Evolutionary conservation across 1,139 yeast species (phyloP).

Genomic region (Lodderomyces metapsilosis): DNA sequence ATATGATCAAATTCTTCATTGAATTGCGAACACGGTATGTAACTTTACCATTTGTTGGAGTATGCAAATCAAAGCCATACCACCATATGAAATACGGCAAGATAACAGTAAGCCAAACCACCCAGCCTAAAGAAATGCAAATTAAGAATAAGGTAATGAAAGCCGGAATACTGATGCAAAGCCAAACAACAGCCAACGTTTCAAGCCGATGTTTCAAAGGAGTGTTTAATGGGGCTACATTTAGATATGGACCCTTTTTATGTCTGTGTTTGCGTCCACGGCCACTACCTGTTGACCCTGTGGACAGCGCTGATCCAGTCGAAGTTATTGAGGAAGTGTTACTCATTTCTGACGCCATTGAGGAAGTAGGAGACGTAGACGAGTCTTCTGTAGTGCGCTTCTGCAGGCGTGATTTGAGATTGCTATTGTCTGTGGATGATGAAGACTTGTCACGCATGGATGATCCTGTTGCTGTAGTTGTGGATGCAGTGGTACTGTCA

Average conservation of each 20-base stretch:
- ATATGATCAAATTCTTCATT: constrained; percentile 58
- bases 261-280: constrained; percentile 4
- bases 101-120: constrained; percentile 65
- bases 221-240: constrained; percentile 53
- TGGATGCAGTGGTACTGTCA: neutral
- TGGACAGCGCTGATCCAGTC: neutral
- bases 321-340: constrained; percentile 2
- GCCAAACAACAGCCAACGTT: constrained; percentile 74
- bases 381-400: constrained; percentile 2
- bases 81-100: constrained; percentile 60
- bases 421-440: neutral
- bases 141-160: constrained; percentile 53
- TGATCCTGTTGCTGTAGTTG: neutral
- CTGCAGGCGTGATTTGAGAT: neutral
- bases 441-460: neutral
- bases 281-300: neutral
- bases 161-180: constrained; percentile 68
- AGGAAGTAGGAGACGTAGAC: neutral
- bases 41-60: constrained; percentile 74
- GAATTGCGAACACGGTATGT: constrained; percentile 55
- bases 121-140: constrained; percentile 61
- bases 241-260: constrained; percentile 18
- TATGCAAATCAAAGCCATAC: constrained; percentile 53
- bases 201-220: constrained; percentile 63
- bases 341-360: neutral